Evolutionary conservation across 208 protist species (phyloP), one percentile per base, ranked within the genome.

Genomic region (Wallacemonas sp.): DNA sequence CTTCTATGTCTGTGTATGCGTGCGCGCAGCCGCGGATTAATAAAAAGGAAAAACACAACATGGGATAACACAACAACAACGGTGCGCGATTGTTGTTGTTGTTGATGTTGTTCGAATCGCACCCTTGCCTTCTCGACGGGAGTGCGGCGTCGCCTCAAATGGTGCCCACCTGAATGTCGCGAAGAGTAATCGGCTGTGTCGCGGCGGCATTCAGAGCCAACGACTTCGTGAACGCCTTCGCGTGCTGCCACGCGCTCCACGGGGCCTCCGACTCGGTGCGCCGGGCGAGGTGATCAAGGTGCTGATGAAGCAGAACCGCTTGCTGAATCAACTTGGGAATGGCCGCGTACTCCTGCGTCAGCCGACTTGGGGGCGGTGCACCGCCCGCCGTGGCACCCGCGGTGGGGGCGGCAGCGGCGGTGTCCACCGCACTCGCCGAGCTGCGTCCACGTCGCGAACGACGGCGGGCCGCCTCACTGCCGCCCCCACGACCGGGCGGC

Each of bases 241-340:
- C 10, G 52, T 59, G 52, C 16, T n/a, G n/a, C 52, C 52, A 59
- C 26, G 31, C 52, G 28, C 52, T 41, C 52, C 52, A 41, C 52
- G 8, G 31, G 16, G 29, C 52, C 5, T 39, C 31, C 8, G 52
- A 41, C 31, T 18, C 49, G 7, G 11, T 33, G 5, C 49, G 14
- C 16, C 20, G 7, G 3, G 52, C 52, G 31, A 59, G 52, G 3
- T 26, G 52, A 41, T 49, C 57, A 14, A 80, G 61, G 54, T 80
- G 68, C n/a, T 71, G 74, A 57, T 71, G 73, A 26, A 80, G 65
- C 7, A 68, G 50, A 8, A 80, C 65, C 4, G 74, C 74, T 42
- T 80, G 74, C 28, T 71, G 74, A 36, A 80, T 52, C 5, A 71
- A 57, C 46, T 74, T 75, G 29, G 68, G 74, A 29, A 80, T 61